These are phyloP conservation scores for Oropetium thomaeum DNA, from an alignment of 176 grass and related monocot genomes.

Conservation along the genomic window DNA sequence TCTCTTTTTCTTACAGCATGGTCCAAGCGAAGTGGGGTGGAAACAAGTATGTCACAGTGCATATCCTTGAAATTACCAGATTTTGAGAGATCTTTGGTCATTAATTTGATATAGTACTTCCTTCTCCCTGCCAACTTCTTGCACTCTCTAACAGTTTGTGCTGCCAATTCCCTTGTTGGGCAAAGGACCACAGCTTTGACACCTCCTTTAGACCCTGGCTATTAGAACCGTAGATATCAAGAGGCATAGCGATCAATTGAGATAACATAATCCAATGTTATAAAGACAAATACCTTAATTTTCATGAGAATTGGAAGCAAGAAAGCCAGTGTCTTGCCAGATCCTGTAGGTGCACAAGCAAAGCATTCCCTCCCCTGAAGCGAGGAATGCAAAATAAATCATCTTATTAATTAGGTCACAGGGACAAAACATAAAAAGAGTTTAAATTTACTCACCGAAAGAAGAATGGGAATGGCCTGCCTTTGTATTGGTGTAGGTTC, in stretches of 20 bases:
- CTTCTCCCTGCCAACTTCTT: conserved; percentile 76
- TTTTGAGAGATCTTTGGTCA: conserved; percentile 92
- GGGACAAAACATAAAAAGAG: conserved; percentile 5
- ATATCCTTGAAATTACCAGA: conserved; percentile 91
- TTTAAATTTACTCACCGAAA: conserved; percentile 55
- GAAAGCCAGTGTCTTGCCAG: conserved; percentile 97
- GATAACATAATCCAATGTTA: background rate
- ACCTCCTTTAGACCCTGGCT: conserved; percentile 94
- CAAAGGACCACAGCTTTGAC: conserved; percentile 84
- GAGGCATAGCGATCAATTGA: background rate
- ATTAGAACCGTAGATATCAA: conserved; percentile 40
- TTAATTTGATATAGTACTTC: conserved; percentile 89
- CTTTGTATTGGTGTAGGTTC: conserved; percentile 96
- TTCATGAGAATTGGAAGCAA: conserved; percentile 81
- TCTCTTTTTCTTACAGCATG: conserved; percentile 71
- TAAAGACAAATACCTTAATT: conserved; percentile 72
- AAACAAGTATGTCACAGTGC: conserved; percentile 84
- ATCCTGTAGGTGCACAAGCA: conserved; percentile 96
- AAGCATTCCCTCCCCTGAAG: conserved; percentile 90
- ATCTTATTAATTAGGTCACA: background rate
- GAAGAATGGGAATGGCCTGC: conserved; percentile 87
- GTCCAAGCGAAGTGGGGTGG: conserved; percentile 83
- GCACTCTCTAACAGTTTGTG: conserved; percentile 90
- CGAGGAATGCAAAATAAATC: conserved; percentile 4
- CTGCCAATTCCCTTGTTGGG: conserved; percentile 89